A percentile compares a stretch with the other conserved stretches of the same genome.
phyloP scores from a whole-genome alignment of 2,329 filamentous ascomycete genomes.

The Phaeosphaeriaceae sp. region DNA sequence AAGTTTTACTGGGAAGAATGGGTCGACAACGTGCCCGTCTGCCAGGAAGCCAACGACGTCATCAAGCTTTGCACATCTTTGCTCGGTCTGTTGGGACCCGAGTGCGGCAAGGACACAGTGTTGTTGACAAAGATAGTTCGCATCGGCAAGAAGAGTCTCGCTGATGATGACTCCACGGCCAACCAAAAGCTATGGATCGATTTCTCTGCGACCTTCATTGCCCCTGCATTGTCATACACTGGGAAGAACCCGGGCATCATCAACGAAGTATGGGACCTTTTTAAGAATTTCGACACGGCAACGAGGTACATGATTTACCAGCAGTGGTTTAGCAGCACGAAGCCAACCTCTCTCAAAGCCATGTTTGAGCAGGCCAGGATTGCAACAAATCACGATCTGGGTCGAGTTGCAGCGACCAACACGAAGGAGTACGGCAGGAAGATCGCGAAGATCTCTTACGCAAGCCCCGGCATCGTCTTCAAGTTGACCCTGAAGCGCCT shows the following conservation, averaged over 20 bases:
- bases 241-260: constrained; percentile 83
- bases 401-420: constrained; percentile 88
- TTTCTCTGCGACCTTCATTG: constrained; percentile 80
- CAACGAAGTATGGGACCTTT: constrained; percentile 84
- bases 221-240: constrained; percentile 86
- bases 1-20: constrained; percentile 98
- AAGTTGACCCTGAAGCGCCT: constrained; percentile 87
- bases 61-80: constrained; percentile 86
- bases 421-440: constrained; percentile 83
- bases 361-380: constrained; percentile 79
- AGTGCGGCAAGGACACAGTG: constrained; percentile 82
- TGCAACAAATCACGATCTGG: constrained; percentile 85
- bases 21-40: constrained; percentile 90
- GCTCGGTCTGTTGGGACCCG: constrained; percentile 83
- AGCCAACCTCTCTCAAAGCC: constrained; percentile 71
- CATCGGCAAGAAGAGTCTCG: constrained; percentile 80
- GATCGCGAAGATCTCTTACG: constrained; percentile 89
- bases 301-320: constrained; percentile 88
- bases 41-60: constrained; percentile 88
- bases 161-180: constrained; percentile 70
- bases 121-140: constrained; percentile 83
- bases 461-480: constrained; percentile 91
- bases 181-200: constrained; percentile 85
- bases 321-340: constrained; percentile 73
- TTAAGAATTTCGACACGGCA: constrained; percentile 78